Percentiles rank a stretch among this genome's conserved stretches.
Conservation (phyloP, 192 early-diverging fungal genomes). For the Podila minutissima region DNA sequence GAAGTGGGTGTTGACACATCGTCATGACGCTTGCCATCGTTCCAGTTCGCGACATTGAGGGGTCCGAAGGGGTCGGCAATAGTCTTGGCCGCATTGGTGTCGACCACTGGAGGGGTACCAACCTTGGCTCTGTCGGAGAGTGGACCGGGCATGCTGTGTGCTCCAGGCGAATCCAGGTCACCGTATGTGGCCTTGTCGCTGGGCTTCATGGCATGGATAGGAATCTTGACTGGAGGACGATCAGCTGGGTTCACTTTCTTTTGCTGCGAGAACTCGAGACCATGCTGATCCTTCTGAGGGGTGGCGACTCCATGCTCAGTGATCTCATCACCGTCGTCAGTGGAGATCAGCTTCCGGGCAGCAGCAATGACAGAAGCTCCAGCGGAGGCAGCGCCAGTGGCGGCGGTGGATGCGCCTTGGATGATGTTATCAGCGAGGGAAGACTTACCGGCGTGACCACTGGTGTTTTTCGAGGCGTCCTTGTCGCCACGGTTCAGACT, state of each 20-base stretch:
- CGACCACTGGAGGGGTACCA: constrained; percentile 1
- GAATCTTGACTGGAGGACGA: constrained; percentile 6
- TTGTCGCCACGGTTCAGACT: not conserved
- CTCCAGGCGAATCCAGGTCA: constrained; percentile 14
- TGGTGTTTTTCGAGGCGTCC: not conserved
- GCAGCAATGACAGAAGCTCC: constrained; percentile 25
- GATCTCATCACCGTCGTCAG: not conserved
- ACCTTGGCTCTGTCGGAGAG: constrained; percentile 5
- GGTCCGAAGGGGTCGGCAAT: constrained; percentile 14
- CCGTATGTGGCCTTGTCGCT: constrained; percentile 24
- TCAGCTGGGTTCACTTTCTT: constrained; percentile 9
- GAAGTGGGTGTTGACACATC: constrained; percentile 8
- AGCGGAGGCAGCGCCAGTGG: constrained; percentile 9
- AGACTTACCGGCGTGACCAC: not conserved
- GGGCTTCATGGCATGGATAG: constrained; percentile 10
- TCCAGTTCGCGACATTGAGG: constrained; percentile 19
- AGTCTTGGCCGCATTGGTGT: not conserved
- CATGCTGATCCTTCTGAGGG: not conserved
- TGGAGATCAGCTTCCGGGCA: constrained; percentile 15
- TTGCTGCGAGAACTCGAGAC: not conserved
- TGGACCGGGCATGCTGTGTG: not conserved
- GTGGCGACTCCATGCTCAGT: not conserved
- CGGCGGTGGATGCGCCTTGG: constrained; percentile 5
- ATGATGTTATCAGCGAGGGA: constrained; percentile 11
- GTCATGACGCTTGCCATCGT: constrained; percentile 1